Conservation (phyloP, 495 filamentous ascomycete species). For the Cercophora sp. region DNA sequence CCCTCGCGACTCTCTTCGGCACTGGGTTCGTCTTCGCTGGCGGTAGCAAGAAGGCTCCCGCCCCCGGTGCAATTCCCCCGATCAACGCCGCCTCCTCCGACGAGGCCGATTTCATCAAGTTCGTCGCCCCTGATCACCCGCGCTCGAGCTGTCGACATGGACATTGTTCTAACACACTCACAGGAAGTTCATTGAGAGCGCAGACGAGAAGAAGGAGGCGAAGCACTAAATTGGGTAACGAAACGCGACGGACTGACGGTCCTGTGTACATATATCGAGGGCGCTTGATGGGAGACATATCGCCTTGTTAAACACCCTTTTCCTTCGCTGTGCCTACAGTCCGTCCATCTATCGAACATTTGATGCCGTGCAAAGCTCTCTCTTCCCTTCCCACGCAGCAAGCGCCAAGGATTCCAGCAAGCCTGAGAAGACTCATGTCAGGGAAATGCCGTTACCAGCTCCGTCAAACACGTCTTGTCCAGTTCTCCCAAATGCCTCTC, state of each 20-base stretch:
- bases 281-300: slow-evolving; percentile 17
- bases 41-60: slow-evolving; percentile 57
- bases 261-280: slow-evolving; percentile 28
- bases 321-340: no score
- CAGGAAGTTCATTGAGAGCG: slow-evolving; percentile 76
- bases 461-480: no score
- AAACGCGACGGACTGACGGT: slow-evolving; percentile 7
- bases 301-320: slow-evolving; percentile 9
- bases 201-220: slow-evolving; percentile 58
- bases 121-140: slow-evolving; percentile 29
- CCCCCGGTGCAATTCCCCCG: slow-evolving; percentile 70
- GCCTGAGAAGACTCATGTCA: no score
- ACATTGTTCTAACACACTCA: slow-evolving; percentile 26
- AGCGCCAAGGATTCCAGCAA: no score
- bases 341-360: no score
- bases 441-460: no score
- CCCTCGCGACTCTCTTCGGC: slow-evolving; percentile 64
- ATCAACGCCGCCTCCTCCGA: slow-evolving; percentile 86
- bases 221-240: slow-evolving; percentile 16
- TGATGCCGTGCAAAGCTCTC: no score
- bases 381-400: no score
- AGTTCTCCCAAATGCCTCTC: no score
- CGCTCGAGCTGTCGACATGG: background rate
- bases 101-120: slow-evolving; percentile 98
- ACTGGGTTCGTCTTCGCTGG: slow-evolving; percentile 50